phyloP scores from a whole-genome alignment of 805 yeast species.

The Yarrowia keelungensis region DNA sequence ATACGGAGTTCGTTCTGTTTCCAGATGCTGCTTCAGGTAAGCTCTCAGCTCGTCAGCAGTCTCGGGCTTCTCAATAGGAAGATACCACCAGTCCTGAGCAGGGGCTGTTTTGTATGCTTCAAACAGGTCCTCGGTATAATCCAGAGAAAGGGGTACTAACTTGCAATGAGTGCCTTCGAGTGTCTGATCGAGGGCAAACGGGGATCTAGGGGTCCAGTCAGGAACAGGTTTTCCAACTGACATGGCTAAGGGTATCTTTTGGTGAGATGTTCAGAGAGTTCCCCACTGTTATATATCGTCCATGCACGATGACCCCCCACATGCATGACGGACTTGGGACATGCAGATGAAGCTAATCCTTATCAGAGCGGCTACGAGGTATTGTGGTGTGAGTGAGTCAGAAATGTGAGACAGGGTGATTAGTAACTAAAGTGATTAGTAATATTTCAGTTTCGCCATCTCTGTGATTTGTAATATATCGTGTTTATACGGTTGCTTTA shows the following conservation, averaged over 20 bases:
- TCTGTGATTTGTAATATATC: too few species aligned
- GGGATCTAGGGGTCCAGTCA: not conserved
- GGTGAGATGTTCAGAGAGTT: not conserved
- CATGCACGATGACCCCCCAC: constrained; percentile 10
- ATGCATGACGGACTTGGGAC: constrained; percentile 24
- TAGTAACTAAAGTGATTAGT: too few species aligned
- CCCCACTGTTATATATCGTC: not conserved
- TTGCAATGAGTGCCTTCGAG: constrained; percentile 20
- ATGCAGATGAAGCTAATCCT: constrained; percentile 6
- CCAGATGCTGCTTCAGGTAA: constrained; percentile 14
- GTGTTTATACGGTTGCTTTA: too few species aligned
- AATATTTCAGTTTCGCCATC: too few species aligned
- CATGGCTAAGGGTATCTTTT: not conserved
- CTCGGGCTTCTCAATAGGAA: constrained; percentile 42
- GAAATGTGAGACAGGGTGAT: too few species aligned
- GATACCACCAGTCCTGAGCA: constrained; percentile 43
- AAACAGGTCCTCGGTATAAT: constrained; percentile 19
- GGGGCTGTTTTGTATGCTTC: constrained; percentile 14
- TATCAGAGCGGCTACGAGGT: constrained; percentile 7
- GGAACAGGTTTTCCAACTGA: constrained; percentile 6
- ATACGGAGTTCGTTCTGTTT: constrained; percentile 41
- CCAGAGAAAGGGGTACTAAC: constrained; percentile 17
- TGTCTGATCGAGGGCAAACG: constrained; percentile 24
- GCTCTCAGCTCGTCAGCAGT: constrained; percentile 39
- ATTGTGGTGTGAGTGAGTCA: too few species aligned